A percentile compares a stretch with the other conserved stretches of the same genome.
phyloP scores from a whole-genome alignment of 805 yeast genomes.

The Lachancea quebecensis region DNA sequence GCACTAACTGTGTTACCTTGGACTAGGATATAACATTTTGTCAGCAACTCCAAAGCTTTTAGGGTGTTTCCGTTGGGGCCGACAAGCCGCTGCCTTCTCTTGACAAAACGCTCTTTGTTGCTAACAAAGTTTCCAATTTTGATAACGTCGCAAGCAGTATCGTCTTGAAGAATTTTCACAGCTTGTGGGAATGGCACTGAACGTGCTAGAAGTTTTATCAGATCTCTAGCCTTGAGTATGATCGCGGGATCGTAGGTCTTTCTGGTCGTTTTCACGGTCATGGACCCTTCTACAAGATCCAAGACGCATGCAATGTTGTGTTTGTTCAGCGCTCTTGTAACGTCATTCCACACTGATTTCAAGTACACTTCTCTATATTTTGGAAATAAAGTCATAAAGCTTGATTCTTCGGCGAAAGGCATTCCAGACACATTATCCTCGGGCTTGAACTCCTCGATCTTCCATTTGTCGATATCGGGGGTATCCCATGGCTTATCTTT shows the following conservation, averaged over 20 bases:
- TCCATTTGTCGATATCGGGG: conserved; percentile 91
- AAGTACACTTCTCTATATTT: conserved; percentile 91
- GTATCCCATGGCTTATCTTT: conserved; percentile 98
- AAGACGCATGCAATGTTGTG: conserved; percentile 76
- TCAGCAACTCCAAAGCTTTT: conserved; percentile 88
- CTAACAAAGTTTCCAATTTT: conserved; percentile 86
- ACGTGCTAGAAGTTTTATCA: conserved; percentile 87
- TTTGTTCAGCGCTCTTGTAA: conserved; percentile 68
- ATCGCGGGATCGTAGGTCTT: conserved; percentile 94
- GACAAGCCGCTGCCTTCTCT: conserved; percentile 90
- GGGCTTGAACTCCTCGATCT: conserved; percentile 75
- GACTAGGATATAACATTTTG: conserved; percentile 92
- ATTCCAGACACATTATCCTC: conserved; percentile 83
- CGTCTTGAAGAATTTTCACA: conserved; percentile 82
- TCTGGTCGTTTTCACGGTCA: conserved; percentile 93
- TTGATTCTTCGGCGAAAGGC: conserved; percentile 92
- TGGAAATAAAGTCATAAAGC: conserved; percentile 92
- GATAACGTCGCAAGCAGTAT: conserved; percentile 90
- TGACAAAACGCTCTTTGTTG: conserved; percentile 88
- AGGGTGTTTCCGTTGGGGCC: conserved; percentile 97
- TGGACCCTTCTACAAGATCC: conserved; percentile 91
- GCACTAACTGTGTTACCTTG: conserved; percentile 96
- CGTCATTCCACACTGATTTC: conserved; percentile 88
- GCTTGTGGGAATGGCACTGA: conserved; percentile 98
- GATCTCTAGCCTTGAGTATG: conserved; percentile 88